Evolutionary conservation across 2,329 filamentous ascomycete species (phyloP).

Genomic region (Rutstroemia sp.): DNA sequence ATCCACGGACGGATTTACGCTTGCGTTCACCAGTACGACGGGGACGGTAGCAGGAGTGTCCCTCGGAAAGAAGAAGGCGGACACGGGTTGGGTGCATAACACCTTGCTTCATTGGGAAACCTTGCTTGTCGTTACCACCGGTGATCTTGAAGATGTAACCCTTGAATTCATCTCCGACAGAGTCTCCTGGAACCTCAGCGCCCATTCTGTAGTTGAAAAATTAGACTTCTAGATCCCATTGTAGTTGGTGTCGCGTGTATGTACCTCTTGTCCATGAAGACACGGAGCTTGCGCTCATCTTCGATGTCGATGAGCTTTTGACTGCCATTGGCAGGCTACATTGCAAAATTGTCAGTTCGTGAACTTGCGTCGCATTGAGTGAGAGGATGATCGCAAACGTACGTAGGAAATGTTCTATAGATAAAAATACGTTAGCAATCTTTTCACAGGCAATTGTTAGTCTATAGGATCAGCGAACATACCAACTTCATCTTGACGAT

Average conservation of each 20-base stretch:
- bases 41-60: conserved; percentile 99
- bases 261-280: conserved; percentile 95
- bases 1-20: conserved; percentile 97
- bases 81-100: conserved; percentile 98
- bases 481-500: conserved; percentile 29
- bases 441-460: background rate
- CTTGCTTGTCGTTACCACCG: conserved; percentile 99
- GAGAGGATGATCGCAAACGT: conserved; percentile 13
- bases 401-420: conserved; percentile 30
- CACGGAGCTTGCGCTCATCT: conserved; percentile 97
- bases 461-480: conserved; percentile 11
- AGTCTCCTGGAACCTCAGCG: conserved; percentile 86
- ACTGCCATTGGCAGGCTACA: conserved; percentile 86
- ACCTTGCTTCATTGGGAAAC: conserved; percentile 99
- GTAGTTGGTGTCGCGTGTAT: background rate
- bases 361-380: conserved; percentile 5
- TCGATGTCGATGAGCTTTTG: conserved; percentile 99
- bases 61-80: conserved; percentile 87
- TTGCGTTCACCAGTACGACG: conserved; percentile 98
- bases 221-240: background rate
- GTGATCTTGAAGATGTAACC: conserved; percentile 99
- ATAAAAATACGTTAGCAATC: conserved; percentile 19
- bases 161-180: conserved; percentile 98
- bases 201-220: conserved; percentile 55
- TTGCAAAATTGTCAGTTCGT: conserved; percentile 18